phyloP scores from a whole-genome alignment of 139 green algal genomes.

The Nannochloris sp. region DNA sequence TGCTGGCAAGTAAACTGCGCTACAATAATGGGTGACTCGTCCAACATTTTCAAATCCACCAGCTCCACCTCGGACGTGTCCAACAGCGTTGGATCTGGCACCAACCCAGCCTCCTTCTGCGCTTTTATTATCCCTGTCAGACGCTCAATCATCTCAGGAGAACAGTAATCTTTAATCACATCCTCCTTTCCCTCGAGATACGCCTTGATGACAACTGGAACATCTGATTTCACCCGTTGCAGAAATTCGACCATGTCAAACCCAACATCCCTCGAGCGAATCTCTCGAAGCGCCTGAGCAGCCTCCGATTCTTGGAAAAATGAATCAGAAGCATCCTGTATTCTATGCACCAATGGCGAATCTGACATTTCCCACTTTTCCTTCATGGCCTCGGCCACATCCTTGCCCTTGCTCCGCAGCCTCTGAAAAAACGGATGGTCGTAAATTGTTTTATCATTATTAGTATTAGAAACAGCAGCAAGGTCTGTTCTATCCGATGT shows the following conservation, averaged over 20 bases:
- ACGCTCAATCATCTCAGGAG: slow-evolving; percentile 76
- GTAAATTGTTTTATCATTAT: slow-evolving; percentile 19
- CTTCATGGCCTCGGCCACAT: slow-evolving; percentile 72
- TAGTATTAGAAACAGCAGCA: slow-evolving; percentile 4
- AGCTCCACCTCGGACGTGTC: slow-evolving; percentile 83
- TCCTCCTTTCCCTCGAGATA: slow-evolving; percentile 53
- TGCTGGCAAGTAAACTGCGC: slow-evolving; percentile 71
- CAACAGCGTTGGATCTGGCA: slow-evolving; percentile 83
- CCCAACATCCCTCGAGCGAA: slow-evolving; percentile 59
- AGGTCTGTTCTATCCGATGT: slow-evolving; percentile 8
- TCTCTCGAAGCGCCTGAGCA: slow-evolving; percentile 69
- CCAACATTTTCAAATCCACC: slow-evolving; percentile 70
- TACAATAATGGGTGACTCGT: slow-evolving; percentile 81
- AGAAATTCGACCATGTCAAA: slow-evolving; percentile 88
- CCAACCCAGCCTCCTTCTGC: slow-evolving; percentile 24
- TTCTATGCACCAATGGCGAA: slow-evolving; percentile 80
- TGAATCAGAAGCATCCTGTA: slow-evolving; percentile 70
- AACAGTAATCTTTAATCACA: slow-evolving; percentile 61
- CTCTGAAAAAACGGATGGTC: slow-evolving; percentile 38
- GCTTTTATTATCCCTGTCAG: slow-evolving; percentile 63
- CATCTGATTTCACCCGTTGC: slow-evolving; percentile 41
- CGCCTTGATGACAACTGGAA: slow-evolving; percentile 45
- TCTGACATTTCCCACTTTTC: slow-evolving; percentile 90
- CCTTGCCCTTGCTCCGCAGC: slow-evolving; percentile 39
- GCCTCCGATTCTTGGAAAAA: slow-evolving; percentile 67